phyloP scores from a whole-genome alignment of 2,329 filamentous ascomycete genomes.

The Verticillium klebahnii region DNA sequence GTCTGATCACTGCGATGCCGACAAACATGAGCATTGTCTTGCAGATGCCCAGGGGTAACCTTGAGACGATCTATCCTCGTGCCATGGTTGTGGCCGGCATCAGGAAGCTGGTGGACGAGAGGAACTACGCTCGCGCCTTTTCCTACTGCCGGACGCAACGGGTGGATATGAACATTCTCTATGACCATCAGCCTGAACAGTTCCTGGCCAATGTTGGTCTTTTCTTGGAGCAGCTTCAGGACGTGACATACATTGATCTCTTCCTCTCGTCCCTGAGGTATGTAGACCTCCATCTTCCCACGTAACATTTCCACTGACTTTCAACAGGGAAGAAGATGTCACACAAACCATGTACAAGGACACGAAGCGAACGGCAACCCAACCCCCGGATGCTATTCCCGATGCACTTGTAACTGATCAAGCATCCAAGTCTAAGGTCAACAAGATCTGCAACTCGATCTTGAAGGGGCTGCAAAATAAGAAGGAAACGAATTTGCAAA shows the following conservation, averaged over 20 bases:
- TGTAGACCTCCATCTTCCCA: slow-evolving; percentile 16
- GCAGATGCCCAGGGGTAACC: slow-evolving; percentile 93
- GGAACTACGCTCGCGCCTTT: slow-evolving; percentile 81
- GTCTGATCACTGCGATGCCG: slow-evolving; percentile 83
- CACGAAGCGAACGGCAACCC: slow-evolving; percentile 49
- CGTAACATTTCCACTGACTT: slow-evolving; percentile 17
- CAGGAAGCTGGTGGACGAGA: slow-evolving; percentile 70
- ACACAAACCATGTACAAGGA: slow-evolving; percentile 91
- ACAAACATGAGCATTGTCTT: slow-evolving; percentile 80
- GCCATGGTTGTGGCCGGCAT: slow-evolving; percentile 92
- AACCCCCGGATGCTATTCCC: not conserved
- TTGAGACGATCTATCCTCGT: slow-evolving; percentile 91
- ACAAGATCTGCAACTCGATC: slow-evolving; percentile 82
- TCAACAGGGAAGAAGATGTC: slow-evolving; percentile 76
- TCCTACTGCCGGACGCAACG: slow-evolving; percentile 84
- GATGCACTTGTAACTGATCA: slow-evolving; percentile 7
- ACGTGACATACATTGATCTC: slow-evolving; percentile 78
- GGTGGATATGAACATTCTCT: slow-evolving; percentile 96
- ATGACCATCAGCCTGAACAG: slow-evolving; percentile 84
- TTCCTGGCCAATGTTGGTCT: slow-evolving; percentile 72
- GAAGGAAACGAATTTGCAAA: slow-evolving; percentile 69
- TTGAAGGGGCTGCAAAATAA: slow-evolving; percentile 60
- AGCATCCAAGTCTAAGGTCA: slow-evolving; percentile 60
- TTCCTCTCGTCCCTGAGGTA: slow-evolving; percentile 84
- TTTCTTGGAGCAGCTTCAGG: slow-evolving; percentile 82